These are phyloP conservation scores for Fusarium anguioides DNA, from an alignment of 2,329 filamentous ascomycete species.

Conservation along the genomic window DNA sequence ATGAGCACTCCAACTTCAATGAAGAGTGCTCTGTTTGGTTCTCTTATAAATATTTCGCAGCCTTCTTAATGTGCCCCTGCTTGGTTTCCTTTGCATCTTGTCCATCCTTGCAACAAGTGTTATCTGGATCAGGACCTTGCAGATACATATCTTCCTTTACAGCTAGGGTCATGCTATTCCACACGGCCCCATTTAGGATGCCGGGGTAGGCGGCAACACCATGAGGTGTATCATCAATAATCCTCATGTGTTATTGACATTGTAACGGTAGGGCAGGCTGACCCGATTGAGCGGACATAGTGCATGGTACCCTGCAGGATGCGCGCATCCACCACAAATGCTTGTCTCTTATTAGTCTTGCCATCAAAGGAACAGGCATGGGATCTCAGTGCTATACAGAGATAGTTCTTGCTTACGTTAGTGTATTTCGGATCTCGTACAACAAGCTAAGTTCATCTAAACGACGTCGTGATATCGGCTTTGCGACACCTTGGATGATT, in stretches of 20 bases:
- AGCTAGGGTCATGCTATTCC: not conserved
- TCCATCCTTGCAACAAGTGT: not conserved
- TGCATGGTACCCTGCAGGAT: not conserved
- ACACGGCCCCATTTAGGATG: not conserved
- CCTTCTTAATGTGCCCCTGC: not conserved
- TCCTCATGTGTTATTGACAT: constrained; percentile 3
- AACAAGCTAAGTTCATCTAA: not conserved
- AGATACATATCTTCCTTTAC: not conserved
- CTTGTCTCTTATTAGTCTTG: not conserved
- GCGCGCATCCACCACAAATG: not conserved
- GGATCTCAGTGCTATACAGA: not conserved
- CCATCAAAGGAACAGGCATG: not conserved
- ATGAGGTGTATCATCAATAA: constrained; percentile 1
- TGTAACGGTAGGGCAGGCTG: not conserved
- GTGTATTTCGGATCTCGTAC: not conserved
- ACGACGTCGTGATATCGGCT: not conserved
- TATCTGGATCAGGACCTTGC: not conserved
- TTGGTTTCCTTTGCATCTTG: not conserved
- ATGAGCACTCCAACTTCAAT: not conserved
- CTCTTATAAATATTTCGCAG: not conserved
- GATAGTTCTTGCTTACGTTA: not conserved
- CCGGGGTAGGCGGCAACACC: not conserved
- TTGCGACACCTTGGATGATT: not conserved
- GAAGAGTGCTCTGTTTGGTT: not conserved
- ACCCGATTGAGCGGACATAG: constrained; percentile 2